Evolutionary conservation across 1,139 yeast species (phyloP).

Genomic region (Hemisphaericaspora xylofermentans): DNA sequence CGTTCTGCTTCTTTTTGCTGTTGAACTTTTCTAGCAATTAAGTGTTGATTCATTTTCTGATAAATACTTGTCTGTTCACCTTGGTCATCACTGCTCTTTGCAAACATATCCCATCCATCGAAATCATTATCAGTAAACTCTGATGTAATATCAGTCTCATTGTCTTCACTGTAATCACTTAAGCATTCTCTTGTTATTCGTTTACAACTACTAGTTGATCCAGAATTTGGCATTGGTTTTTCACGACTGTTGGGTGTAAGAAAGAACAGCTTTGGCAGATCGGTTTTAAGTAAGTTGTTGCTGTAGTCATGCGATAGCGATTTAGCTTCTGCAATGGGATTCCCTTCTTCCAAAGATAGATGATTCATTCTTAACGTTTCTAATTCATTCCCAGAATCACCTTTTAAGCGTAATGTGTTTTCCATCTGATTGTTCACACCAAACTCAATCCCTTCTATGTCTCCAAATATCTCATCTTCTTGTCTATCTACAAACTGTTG

Average conservation of each 20-base stretch:
- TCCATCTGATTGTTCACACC: slow-evolving; percentile 6
- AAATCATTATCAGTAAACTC: slow-evolving; percentile 43
- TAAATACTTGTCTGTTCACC: slow-evolving; percentile 40
- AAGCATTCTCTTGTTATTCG: slow-evolving; percentile 19
- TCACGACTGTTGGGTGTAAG: slow-evolving; percentile 11
- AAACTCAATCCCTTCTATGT: slow-evolving; percentile 20
- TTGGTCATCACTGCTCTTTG: slow-evolving; percentile 12
- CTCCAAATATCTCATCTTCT: slow-evolving; percentile 34
- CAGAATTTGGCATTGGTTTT: slow-evolving; percentile 8
- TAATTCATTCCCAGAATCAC: slow-evolving; percentile 2
- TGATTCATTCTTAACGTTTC: slow-evolving; percentile 10
- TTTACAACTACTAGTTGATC: slow-evolving; percentile 10
- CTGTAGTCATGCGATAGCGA: slow-evolving; percentile 1
- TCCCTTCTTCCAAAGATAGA: slow-evolving; percentile 9
- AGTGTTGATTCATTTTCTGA: slow-evolving; percentile 20
- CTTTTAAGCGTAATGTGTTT: slow-evolving; percentile 12
- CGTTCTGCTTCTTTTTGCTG: slow-evolving; percentile 34
- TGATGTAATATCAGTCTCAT: slow-evolving; percentile 43
- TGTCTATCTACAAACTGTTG: slow-evolving; percentile 18
- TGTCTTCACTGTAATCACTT: slow-evolving; percentile 39
- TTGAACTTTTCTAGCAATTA: slow-evolving; percentile 26
- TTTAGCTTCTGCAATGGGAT: slow-evolving; percentile 1
- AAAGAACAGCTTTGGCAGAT: slow-evolving; percentile 12
- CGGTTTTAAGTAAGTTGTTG: slow-evolving; percentile 3
- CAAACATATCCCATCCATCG: slow-evolving; percentile 42